Evolutionary conservation across 2,329 filamentous ascomycete genomes (phyloP), one percentile per base, ranked within the genome.

Genomic region (Basipetospora sp.): DNA sequence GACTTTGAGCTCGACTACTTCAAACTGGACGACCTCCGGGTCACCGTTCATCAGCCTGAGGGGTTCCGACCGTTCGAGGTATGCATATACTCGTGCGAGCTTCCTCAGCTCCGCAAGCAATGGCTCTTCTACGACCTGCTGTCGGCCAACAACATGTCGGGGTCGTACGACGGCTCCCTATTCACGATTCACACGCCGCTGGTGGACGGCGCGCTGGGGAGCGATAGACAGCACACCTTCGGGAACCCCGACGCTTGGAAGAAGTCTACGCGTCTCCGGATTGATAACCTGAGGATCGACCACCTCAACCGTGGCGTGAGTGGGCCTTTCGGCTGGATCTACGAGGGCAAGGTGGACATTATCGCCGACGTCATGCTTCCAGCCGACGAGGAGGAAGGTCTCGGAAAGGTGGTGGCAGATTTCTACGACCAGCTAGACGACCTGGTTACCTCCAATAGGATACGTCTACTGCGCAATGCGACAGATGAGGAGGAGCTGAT

Each of bases 111-210:
- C 33, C 75, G 90, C 37, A 96, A 94, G 53, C 88, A 93, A 51
- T 98, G 86, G 82, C 68, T 98, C 0, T 94, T 96, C 56, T 98
- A 98, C 62, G 90, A 98, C 56, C 92, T 98, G 48, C 62, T 98
- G 19, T 90, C 83, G 1, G 90, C 90, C 14, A 94, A 84, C 52
- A 88, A 90, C 56, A 93, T 96, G 74, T 94, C 85, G 10, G 90
- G 90, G 2, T 90, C 86, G 1, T 94, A 83, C 48, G 90, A 98
- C 52, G 85, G 90, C 39, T 96, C 90, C 0, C 68, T 98, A 3
- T 98, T 98, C 56, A 96, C 87, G 0, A 94, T 98, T 33, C 90
- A 98, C 55, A 76, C 79, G 1, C 76, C 81, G 8, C 69, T 69
- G 16, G 50, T 35, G 9, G 38, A 35, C 22, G 25, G 20, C n/a